phyloP scores from a whole-genome alignment of 2,329 filamentous ascomycete species.

The Metarhizium humberi region DNA sequence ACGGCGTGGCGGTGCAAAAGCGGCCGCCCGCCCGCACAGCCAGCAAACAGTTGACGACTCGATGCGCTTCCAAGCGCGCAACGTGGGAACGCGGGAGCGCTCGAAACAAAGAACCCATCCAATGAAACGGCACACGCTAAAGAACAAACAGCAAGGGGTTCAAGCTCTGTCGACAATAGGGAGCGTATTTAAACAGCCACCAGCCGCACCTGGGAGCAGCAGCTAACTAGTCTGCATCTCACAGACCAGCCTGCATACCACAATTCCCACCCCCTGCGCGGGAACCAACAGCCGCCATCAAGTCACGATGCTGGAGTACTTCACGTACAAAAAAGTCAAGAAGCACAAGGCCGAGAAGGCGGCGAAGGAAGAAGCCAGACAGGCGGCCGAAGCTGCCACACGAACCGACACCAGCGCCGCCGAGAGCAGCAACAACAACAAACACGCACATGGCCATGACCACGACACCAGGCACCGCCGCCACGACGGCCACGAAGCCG shows the following conservation, averaged over 20 bases:
- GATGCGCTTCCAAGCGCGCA: too few species aligned
- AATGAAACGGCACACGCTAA: too few species aligned
- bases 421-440: conserved; percentile 1
- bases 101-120: too few species aligned
- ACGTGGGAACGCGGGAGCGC: too few species aligned
- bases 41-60: not conserved
- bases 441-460: conserved; percentile 6
- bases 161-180: too few species aligned
- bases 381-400: conserved; percentile 7
- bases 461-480: not conserved
- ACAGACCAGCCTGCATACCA: too few species aligned
- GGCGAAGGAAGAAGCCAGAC: conserved; percentile 16
- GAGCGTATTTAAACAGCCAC: too few species aligned
- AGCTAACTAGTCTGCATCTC: too few species aligned
- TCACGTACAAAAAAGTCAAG: conserved; percentile 53
- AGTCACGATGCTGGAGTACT: conserved; percentile 51
- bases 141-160: too few species aligned
- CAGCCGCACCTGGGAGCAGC: too few species aligned
- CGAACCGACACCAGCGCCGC: conserved; percentile 8
- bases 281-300: too few species aligned
- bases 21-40: conserved; percentile 2
- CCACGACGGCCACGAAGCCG: conserved; percentile 19
- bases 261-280: too few species aligned
- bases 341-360: conserved; percentile 45
- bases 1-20: conserved; percentile 19